Evolutionary conservation across 495 filamentous ascomycete genomes (phyloP).

Genomic region (Penicillium steckii): DNA sequence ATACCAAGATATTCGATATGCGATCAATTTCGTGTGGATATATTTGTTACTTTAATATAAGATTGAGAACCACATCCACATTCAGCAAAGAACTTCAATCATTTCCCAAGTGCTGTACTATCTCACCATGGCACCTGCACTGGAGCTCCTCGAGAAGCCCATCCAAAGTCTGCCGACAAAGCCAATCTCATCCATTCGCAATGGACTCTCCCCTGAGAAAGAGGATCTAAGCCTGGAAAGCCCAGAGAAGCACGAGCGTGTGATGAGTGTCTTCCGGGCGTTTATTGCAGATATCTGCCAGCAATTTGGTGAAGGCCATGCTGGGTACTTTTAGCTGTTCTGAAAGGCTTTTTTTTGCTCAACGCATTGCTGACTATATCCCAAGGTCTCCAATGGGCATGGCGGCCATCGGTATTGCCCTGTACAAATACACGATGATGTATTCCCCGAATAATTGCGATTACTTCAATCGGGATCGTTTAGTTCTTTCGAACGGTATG

Average conservation of each 20-base stretch:
- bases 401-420: constrained; percentile 81
- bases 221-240: background rate
- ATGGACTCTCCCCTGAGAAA: background rate
- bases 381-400: constrained; percentile 34
- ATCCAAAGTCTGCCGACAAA: constrained; percentile 3
- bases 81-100: background rate
- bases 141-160: constrained; percentile 12
- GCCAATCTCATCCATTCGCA: background rate
- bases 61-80: background rate
- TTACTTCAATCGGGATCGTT: constrained; percentile 84
- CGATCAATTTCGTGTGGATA: background rate
- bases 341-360: background rate
- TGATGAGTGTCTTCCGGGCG: constrained; percentile 45
- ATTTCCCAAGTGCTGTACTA: background rate
- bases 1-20: background rate
- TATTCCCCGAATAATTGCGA: constrained; percentile 89
- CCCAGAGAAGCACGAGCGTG: constrained; percentile 31
- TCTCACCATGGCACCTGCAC: constrained; percentile 9
- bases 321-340: constrained; percentile 34
- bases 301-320: constrained; percentile 55
- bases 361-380: background rate
- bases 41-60: background rate
- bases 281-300: constrained; percentile 56
- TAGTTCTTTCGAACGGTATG: constrained; percentile 65
- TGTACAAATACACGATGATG: constrained; percentile 85